These are phyloP conservation scores for Russula foetens DNA, from an alignment of 768 basidiomycete species.

Conservation along the genomic window DNA sequence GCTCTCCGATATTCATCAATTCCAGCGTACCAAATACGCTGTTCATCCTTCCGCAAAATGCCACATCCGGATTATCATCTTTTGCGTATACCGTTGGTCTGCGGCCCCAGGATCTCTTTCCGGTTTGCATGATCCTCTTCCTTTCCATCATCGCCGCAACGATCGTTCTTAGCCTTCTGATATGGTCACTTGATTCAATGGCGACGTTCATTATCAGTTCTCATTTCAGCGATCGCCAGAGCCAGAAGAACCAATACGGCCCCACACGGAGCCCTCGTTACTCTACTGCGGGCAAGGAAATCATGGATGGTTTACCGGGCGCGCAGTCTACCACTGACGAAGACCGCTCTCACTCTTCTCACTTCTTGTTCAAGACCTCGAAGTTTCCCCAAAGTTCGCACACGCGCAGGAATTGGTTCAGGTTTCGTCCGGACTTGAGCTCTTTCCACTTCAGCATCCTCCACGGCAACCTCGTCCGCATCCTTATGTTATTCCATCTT, in stretches of 20 bases:
- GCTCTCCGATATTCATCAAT: constrained; percentile 75
- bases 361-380: constrained; percentile 32
- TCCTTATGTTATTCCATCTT: constrained; percentile 89
- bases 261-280: constrained; percentile 33
- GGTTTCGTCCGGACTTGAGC: constrained; percentile 51
- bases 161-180: constrained; percentile 55
- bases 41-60: constrained; percentile 57
- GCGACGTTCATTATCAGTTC: constrained; percentile 31
- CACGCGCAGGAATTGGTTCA: constrained; percentile 41
- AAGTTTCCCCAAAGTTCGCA: constrained; percentile 31
- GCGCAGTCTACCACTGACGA: constrained; percentile 35
- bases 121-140: constrained; percentile 76
- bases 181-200: constrained; percentile 67
- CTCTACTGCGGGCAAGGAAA: constrained; percentile 43
- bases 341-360: constrained; percentile 39
- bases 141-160: constrained; percentile 67
- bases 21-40: constrained; percentile 57
- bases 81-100: constrained; percentile 84
- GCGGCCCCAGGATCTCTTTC: constrained; percentile 73
- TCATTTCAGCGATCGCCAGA: constrained; percentile 20
- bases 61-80: constrained; percentile 63
- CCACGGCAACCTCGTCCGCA: constrained; percentile 85
- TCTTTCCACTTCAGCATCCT: constrained; percentile 77
- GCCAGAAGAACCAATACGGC: constrained; percentile 26
- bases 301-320: constrained; percentile 31